These are phyloP conservation scores for Rhodosporidiobolus sp. DNA, from an alignment of 768 basidiomycete species.

Conservation along the genomic window DNA sequence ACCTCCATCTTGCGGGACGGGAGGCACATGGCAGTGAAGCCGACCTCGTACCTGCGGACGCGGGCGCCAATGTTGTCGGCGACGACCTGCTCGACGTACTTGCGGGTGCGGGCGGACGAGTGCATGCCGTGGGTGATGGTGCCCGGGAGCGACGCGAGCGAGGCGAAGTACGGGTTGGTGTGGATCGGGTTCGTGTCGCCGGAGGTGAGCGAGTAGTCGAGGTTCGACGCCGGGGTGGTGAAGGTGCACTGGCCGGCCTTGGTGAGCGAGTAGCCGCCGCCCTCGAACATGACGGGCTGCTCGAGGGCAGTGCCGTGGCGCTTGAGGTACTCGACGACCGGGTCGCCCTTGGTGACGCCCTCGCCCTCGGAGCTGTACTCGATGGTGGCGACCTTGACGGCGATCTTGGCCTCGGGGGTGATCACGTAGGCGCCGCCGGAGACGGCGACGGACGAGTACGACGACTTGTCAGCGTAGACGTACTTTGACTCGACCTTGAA, in stretches of 20 bases:
- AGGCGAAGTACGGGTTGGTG: conserved; percentile 95
- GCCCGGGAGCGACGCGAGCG: conserved; percentile 84
- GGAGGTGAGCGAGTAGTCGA: conserved; percentile 91
- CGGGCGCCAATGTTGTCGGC: conserved; percentile 89
- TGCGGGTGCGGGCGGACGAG: conserved; percentile 90
- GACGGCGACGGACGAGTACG: conserved; percentile 75
- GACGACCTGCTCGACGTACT: conserved; percentile 86
- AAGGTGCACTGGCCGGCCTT: conserved; percentile 63
- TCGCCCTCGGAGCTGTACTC: conserved; percentile 43
- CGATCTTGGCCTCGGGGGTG: conserved; percentile 45
- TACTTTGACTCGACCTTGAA: conserved; percentile 86
- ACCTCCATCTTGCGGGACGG: conserved; percentile 83
- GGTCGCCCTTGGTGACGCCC: conserved; percentile 69
- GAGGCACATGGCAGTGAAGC: conserved; percentile 96
- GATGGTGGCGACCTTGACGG: conserved; percentile 54
- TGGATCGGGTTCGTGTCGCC: conserved; percentile 99
- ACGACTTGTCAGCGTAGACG: conserved; percentile 84
- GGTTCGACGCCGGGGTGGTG: conserved; percentile 82
- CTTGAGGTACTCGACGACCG: conserved; percentile 85
- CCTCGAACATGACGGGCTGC: conserved; percentile 69
- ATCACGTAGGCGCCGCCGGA: conserved; percentile 69
- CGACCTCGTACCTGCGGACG: conserved; percentile 83
- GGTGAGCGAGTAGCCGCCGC: conserved; percentile 81
- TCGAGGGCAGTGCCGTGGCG: conserved; percentile 82
- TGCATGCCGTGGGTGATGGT: conserved; percentile 98